These are phyloP conservation scores for Globisporangium paroecandrum DNA, from an alignment of 352 stramenopile species.

Conservation along the genomic window DNA sequence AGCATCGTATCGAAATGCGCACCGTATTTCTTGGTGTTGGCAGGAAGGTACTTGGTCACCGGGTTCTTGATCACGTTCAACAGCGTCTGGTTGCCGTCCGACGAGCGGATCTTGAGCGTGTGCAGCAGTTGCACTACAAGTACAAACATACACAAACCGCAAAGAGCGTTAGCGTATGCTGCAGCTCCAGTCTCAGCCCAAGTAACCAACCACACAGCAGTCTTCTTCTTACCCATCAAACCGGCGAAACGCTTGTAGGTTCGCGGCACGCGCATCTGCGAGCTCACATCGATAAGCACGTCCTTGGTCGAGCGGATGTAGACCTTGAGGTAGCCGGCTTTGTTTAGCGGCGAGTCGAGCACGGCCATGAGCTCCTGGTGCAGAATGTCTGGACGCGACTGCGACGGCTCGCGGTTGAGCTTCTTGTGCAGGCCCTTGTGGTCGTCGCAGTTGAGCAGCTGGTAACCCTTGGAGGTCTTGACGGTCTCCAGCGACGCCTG, in stretches of 20 bases:
- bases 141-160: not conserved
- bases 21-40: slow-evolving; percentile 94
- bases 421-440: slow-evolving; percentile 95
- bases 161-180: not conserved
- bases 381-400: slow-evolving; percentile 98
- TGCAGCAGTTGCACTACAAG: slow-evolving; percentile 97
- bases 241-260: slow-evolving; percentile 99
- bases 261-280: slow-evolving; percentile 96
- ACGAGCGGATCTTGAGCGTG: slow-evolving; percentile 99
- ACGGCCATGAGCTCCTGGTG: slow-evolving; percentile 98
- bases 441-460: slow-evolving; percentile 99
- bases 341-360: slow-evolving; percentile 99
- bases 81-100: slow-evolving; percentile 94
- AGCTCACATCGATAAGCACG: slow-evolving; percentile 98
- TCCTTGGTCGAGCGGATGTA: slow-evolving; percentile 98
- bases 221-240: slow-evolving; percentile 84
- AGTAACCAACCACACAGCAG: not conserved
- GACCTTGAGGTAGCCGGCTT: slow-evolving; percentile 96
- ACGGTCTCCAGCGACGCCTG: slow-evolving; percentile 98
- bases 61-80: slow-evolving; percentile 99
- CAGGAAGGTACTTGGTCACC: slow-evolving; percentile 95
- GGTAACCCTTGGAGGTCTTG: slow-evolving; percentile 98
- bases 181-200: not conserved
- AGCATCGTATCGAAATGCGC: not conserved
- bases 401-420: slow-evolving; percentile 94